These are phyloP conservation scores for Dactylellina leptospora DNA, from an alignment of 2,329 filamentous ascomycete species.

Conservation along the genomic window DNA sequence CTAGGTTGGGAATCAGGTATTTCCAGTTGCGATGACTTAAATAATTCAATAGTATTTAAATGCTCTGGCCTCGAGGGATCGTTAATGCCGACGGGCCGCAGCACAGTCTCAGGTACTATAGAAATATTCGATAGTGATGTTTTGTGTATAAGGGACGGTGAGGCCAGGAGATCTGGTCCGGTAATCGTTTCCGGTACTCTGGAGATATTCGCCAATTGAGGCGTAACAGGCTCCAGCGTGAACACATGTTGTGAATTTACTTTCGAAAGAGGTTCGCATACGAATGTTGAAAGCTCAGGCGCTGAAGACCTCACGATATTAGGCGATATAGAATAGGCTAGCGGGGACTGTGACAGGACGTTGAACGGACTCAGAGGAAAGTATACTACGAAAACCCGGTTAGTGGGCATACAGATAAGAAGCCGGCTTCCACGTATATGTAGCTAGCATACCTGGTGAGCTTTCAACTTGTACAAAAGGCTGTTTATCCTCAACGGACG, in stretches of 20 bases:
- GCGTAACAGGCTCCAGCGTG: constrained; percentile 29
- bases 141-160: neutral
- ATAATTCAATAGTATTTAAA: constrained; percentile 29
- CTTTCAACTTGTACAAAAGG: constrained; percentile 10
- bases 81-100: neutral
- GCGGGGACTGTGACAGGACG: constrained; percentile 10
- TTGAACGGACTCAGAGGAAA: constrained; percentile 25
- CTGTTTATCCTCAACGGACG: constrained; percentile 1
- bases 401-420: neutral
- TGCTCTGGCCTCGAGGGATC: neutral
- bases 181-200: constrained; percentile 22
- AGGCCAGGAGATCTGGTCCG: neutral
- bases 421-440: neutral
- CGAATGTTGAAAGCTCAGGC: constrained; percentile 23
- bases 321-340: constrained; percentile 25
- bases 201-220: constrained; percentile 10
- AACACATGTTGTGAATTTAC: constrained; percentile 27
- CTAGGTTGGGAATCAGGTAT: constrained; percentile 35
- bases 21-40: constrained; percentile 21
- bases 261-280: constrained; percentile 18
- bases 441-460: constrained; percentile 16
- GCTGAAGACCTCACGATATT: neutral
- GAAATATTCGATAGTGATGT: constrained; percentile 11
- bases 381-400: constrained; percentile 8
- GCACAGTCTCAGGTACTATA: constrained; percentile 6